phyloP scores from a whole-genome alignment of 805 yeast genomes.

The Starmera amethionina region DNA sequence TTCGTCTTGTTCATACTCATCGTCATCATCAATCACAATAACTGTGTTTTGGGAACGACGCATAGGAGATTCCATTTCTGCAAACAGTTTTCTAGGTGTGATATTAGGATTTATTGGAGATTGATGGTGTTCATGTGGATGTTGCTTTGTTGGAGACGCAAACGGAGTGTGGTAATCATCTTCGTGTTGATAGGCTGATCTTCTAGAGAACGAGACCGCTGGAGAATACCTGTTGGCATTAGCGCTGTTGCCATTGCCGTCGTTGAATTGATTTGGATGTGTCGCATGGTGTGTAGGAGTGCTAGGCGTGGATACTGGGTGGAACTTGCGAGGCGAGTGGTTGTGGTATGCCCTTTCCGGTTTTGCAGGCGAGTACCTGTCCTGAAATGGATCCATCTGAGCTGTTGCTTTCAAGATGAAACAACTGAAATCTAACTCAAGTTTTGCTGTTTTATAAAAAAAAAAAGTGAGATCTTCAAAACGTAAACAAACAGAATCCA shows the following conservation, averaged over 20 bases:
- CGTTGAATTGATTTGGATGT: too few relatives aligned
- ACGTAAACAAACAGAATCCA: too few relatives aligned
- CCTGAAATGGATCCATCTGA: too few relatives aligned
- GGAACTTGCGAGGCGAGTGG: too few relatives aligned
- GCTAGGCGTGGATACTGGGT: too few relatives aligned
- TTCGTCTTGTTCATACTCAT: slow-evolving; percentile 22
- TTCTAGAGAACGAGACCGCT: slow-evolving; percentile 28
- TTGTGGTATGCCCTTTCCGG: too few relatives aligned
- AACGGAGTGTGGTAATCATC: slow-evolving; percentile 14
- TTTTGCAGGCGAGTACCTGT: too few relatives aligned
- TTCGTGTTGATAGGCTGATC: slow-evolving; percentile 3
- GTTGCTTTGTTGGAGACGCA: slow-evolving; percentile 30
- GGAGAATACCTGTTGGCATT: slow-evolving; percentile 29
- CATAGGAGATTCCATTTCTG: slow-evolving; percentile 64
- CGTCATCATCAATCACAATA: slow-evolving; percentile 33
- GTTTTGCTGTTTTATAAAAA: too few relatives aligned
- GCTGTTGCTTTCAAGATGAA: too few relatives aligned
- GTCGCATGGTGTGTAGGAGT: too few relatives aligned
- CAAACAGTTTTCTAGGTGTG: slow-evolving; percentile 58
- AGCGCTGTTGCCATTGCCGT: neutral
- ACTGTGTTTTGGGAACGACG: slow-evolving; percentile 44
- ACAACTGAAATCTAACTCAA: too few relatives aligned
- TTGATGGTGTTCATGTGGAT: slow-evolving; percentile 22
- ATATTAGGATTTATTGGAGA: slow-evolving; percentile 15
- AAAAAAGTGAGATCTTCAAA: too few relatives aligned